A percentile compares a stretch with the other conserved stretches of the same genome.
Conservation (phyloP, 148 eudicot species). For the Euryodendron excelsum region DNA sequence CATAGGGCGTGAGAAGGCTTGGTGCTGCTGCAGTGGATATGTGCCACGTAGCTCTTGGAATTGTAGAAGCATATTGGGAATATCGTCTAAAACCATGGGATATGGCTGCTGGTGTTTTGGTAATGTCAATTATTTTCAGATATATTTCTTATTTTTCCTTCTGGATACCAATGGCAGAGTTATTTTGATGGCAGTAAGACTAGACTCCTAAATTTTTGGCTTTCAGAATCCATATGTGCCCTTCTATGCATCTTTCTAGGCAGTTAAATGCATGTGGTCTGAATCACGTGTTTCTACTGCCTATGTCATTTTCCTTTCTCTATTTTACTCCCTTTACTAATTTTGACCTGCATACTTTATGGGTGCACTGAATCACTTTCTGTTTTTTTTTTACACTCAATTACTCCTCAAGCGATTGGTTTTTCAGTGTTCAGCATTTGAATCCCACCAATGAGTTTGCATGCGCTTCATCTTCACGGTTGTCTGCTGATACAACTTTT, state of each 20-base stretch:
- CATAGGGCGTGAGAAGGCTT: conserved; percentile 95
- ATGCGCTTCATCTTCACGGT: no score
- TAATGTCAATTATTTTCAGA: conserved; percentile 28
- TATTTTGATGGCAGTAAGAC: neutral
- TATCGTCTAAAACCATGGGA: conserved; percentile 99
- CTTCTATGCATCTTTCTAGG: neutral
- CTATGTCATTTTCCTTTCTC: neutral
- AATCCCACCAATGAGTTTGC: no score
- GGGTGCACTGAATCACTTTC: neutral
- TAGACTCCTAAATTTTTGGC: neutral
- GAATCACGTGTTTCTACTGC: neutral
- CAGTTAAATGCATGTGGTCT: neutral
- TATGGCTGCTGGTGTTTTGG: conserved; percentile 99
- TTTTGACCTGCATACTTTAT: neutral
- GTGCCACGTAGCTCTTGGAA: conserved; percentile 98
- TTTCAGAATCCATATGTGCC: neutral
- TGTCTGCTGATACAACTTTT: no score
- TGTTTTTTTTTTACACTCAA: neutral
- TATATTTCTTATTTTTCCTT: neutral
- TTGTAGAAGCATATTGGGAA: conserved; percentile 96
- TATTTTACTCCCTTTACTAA: neutral
- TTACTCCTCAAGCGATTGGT: neutral
- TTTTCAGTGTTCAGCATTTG: no score
- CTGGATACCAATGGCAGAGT: neutral
- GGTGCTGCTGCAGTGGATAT: conserved; percentile 99